Conservation (phyloP, 306 rosid genomes). For the Prunus fruticosa region DNA sequence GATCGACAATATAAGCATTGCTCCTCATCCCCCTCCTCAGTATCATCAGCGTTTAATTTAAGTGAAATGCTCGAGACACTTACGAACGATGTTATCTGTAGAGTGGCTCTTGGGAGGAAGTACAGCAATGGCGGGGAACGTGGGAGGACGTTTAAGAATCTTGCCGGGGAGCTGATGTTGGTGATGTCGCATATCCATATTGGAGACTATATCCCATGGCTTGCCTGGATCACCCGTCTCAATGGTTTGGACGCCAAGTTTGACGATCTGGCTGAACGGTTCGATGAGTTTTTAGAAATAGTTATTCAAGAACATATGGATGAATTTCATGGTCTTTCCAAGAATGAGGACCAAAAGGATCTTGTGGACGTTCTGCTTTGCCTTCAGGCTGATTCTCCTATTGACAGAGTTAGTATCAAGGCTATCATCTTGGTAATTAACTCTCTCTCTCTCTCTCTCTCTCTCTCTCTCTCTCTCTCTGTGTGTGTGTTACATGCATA, state of each 20-base stretch:
- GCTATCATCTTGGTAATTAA: not conserved
- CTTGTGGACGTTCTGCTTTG: not conserved
- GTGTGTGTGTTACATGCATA: too few species aligned
- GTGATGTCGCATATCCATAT: not conserved
- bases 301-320: not conserved
- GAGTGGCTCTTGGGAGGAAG: slow-evolving; percentile 7
- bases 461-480: too few species aligned
- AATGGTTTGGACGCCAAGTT: not conserved
- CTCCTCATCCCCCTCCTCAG: not conserved
- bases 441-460: not conserved
- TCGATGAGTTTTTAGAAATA: not conserved
- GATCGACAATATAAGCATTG: not conserved
- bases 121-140: not conserved
- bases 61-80: not conserved
- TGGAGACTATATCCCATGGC: not conserved
- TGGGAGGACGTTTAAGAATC: not conserved
- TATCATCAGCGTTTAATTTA: not conserved
- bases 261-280: not conserved
- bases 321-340: not conserved
- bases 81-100: not conserved
- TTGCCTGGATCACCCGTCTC: not conserved
- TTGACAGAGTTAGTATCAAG: not conserved
- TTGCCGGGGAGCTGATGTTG: not conserved
- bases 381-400: not conserved
- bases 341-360: not conserved